Conservation (phyloP, 768 basidiomycete genomes). For the Serendipita indica region DNA sequence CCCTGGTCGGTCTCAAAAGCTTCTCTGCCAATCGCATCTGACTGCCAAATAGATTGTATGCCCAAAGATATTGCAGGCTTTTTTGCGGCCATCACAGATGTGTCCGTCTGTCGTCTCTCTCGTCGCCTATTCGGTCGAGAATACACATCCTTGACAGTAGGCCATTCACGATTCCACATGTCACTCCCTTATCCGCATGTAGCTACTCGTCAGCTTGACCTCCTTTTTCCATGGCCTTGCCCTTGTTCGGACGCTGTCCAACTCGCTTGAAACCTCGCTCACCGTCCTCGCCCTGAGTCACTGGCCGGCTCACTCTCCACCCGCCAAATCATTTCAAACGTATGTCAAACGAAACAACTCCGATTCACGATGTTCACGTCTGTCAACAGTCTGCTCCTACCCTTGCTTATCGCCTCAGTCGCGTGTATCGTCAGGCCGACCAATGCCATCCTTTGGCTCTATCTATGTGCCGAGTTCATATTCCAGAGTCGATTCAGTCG, state of each 20-base stretch:
- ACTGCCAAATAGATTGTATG: conserved; percentile 39
- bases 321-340: neutral
- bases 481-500: neutral
- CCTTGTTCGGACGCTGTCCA: conserved; percentile 78
- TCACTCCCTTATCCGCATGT: conserved; percentile 13
- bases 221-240: conserved; percentile 80
- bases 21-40: neutral
- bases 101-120: conserved; percentile 52
- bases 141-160: conserved; percentile 47
- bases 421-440: conserved; percentile 81
- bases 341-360: neutral
- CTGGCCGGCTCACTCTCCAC: conserved; percentile 51
- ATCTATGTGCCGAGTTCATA: conserved; percentile 43
- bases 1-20: conserved; percentile 42
- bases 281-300: conserved; percentile 59
- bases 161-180: conserved; percentile 21
- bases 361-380: neutral
- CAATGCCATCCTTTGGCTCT: conserved; percentile 73
- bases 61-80: conserved; percentile 67
- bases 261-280: conserved; percentile 81
- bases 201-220: conserved; percentile 69
- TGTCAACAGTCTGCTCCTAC: conserved; percentile 20
- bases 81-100: conserved; percentile 69
- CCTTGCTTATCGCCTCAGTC: conserved; percentile 50
- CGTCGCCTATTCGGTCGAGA: conserved; percentile 39